Evolutionary conservation across 176 grass and related monocot species (phyloP).

Genomic region (Canna indica): DNA sequence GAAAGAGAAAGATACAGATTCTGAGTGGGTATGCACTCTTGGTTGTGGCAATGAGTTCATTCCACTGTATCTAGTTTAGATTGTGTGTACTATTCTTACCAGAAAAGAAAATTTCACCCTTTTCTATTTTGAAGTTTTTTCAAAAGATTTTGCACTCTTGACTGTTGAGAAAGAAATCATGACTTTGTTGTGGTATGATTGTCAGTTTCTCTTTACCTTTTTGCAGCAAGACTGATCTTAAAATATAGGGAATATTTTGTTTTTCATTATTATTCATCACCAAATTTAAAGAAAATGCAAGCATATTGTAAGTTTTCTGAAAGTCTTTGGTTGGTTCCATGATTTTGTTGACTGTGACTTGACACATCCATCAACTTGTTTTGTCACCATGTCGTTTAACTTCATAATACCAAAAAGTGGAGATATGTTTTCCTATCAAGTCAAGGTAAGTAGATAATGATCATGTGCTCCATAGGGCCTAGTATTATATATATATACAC

Average conservation of each 20-base stretch:
- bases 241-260: background rate
- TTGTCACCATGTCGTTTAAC: too few species aligned
- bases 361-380: background rate
- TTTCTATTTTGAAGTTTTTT: background rate
- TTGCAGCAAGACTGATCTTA: background rate
- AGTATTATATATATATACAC: background rate
- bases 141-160: background rate
- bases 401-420: too few species aligned
- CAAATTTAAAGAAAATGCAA: background rate
- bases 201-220: background rate
- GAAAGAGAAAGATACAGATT: conserved; percentile 94
- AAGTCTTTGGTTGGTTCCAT: background rate
- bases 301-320: background rate
- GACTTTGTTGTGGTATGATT: background rate
- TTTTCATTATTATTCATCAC: background rate
- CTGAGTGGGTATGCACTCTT: conserved; percentile 73
- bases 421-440: background rate
- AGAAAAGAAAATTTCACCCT: background rate
- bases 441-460: background rate
- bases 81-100: background rate
- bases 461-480: background rate
- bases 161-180: background rate
- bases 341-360: background rate
- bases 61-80: background rate
- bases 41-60: background rate